Conservation (phyloP, 352 stramenopile genomes). For the Globisporangium canariense region DNA sequence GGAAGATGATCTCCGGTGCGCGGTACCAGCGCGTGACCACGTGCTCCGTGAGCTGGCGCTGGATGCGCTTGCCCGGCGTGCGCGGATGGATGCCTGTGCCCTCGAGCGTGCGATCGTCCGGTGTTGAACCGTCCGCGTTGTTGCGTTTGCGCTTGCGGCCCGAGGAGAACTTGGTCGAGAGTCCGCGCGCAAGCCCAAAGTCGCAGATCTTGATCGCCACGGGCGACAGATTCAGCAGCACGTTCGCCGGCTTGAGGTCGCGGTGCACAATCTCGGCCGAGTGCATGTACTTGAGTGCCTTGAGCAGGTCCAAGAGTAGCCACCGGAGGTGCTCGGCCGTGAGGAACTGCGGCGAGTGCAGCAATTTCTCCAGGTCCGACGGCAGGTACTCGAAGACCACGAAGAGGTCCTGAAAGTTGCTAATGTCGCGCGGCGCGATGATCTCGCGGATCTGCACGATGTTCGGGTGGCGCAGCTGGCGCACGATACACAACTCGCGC, state of each 20-base stretch:
- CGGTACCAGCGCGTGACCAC: conserved; percentile 95
- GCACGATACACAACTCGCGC: conserved; percentile 79
- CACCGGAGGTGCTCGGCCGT: conserved; percentile 82
- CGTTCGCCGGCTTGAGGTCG: conserved; percentile 86
- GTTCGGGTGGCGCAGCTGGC: conserved; percentile 81
- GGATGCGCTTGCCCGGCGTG: conserved; percentile 71
- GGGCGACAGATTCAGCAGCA: conserved; percentile 82
- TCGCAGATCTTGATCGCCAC: conserved; percentile 88
- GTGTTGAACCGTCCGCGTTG: conserved; percentile 33
- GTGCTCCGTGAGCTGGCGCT: conserved; percentile 93
- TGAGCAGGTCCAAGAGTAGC: conserved; percentile 82
- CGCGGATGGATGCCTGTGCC: conserved; percentile 64
- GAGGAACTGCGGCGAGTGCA: conserved; percentile 84
- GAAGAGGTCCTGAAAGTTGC: conserved; percentile 78
- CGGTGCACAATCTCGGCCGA: conserved; percentile 87
- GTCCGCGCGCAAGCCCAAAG: conserved; percentile 71
- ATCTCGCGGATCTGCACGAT: conserved; percentile 88
- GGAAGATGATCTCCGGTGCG: conserved; percentile 94
- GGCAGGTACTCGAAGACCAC: conserved; percentile 86
- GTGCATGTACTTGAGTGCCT: conserved; percentile 90
- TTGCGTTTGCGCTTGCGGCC: conserved; percentile 46
- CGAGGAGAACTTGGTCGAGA: conserved; percentile 58
- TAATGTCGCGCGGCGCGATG: conserved; percentile 70
- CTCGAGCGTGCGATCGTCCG: conserved; percentile 59
- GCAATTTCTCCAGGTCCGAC: conserved; percentile 80